Base-by-base conservation (phyloP, 352 stramenopile genomes). In the Globisporangium polare region DNA sequence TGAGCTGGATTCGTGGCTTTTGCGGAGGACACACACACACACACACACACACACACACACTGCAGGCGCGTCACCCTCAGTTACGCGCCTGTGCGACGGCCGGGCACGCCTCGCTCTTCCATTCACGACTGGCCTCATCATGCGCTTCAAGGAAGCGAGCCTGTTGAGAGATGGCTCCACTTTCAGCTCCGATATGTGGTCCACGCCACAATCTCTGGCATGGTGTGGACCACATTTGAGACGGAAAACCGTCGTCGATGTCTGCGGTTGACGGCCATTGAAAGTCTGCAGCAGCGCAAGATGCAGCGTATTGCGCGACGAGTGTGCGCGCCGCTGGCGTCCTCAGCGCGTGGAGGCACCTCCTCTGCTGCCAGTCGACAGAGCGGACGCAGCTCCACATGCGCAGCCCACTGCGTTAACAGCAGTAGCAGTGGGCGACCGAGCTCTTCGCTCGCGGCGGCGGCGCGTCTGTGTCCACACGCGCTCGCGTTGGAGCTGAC, bases 201-300 rank as follows among this genome's bases (percentile, higher is more conserved):
- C 10, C 9, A 39, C 33, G 13, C 10, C 33, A 39, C 9, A 12
- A 39, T 12, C 29, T 39, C 37, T 6, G n/a, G 6, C 3, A 9
- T 42, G 37, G 13, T 42, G 37, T 42, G 37, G 37, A n/a, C 15
- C 15, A 42, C 37, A 42, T 42, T 4, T 18, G 0, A 2, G 12
- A 42, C 37, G 37, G 6, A 42, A 39, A 52, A 52, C 45, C 45
- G 22, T 52, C 45, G 42, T 26, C 18, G 1, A 5, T 4, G 9
- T 4, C 35, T 17, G 12, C 6, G 5, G 39, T 20, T 65, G 20
- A 74, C 18, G 46, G 46, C 46, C 46, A 53, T 33, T 53, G 20
- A 51, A 31, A 51, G 13, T 42, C 37, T 42, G 37, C 13, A 33
- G 45, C 46, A 35, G 33, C 22, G 1, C 3, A 17, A 18, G 46